Evolutionary conservation across 768 basidiomycete genomes (phyloP).

Genomic region (Chlorophyllum brunneum): DNA sequence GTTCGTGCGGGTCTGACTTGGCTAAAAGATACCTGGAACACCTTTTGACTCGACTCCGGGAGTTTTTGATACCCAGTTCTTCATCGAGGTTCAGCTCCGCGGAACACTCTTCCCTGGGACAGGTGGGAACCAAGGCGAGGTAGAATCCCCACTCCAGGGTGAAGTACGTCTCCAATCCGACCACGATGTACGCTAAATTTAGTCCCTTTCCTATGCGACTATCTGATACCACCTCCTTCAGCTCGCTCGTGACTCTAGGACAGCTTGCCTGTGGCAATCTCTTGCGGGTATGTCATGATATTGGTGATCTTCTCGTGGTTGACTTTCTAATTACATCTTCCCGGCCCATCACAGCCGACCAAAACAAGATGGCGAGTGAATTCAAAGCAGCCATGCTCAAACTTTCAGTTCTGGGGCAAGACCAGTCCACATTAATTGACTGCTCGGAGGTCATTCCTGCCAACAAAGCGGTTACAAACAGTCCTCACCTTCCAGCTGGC

Average conservation of each 20-base stretch:
- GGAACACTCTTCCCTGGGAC: constrained; percentile 38
- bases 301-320: not conserved
- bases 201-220: not conserved
- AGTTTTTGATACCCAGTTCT: constrained; percentile 42
- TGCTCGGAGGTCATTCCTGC: constrained; percentile 42
- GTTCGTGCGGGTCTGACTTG: not conserved
- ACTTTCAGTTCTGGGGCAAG: constrained; percentile 38
- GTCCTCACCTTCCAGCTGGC: constrained; percentile 30
- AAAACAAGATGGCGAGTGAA: constrained; percentile 26
- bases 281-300: constrained; percentile 28
- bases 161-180: constrained; percentile 45
- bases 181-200: constrained; percentile 21
- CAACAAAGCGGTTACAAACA: constrained; percentile 23
- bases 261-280: constrained; percentile 45
- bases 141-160: constrained; percentile 33
- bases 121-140: constrained; percentile 34
- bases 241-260: constrained; percentile 36
- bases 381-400: constrained; percentile 44
- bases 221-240: constrained; percentile 3
- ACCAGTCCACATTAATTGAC: constrained; percentile 31
- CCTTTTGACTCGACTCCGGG: constrained; percentile 45
- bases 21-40: constrained; percentile 19
- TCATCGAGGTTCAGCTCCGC: constrained; percentile 41
- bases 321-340: not conserved
- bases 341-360: constrained; percentile 21